A percentile compares a stretch with the other conserved stretches of the same genome.
These are phyloP conservation scores for Silene conica DNA, from an alignment of 148 eudicot genomes.

Conservation along the genomic window DNA sequence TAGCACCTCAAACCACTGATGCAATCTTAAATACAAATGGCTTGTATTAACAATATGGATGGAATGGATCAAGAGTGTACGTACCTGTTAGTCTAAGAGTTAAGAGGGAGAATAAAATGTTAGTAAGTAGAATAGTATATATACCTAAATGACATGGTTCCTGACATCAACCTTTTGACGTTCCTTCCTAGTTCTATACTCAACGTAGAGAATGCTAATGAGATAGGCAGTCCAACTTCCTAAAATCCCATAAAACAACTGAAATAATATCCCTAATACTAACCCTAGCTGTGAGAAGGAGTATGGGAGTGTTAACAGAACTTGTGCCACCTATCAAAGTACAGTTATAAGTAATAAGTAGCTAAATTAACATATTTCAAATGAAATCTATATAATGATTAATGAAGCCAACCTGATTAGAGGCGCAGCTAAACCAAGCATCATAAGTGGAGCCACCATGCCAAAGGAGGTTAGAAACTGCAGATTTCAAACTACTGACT, in stretches of 20 bases:
- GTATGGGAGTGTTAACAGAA: slow-evolving; percentile 85
- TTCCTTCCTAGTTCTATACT: slow-evolving; percentile 91
- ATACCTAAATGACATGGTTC: slow-evolving; percentile 93
- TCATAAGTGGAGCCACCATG: slow-evolving; percentile 95
- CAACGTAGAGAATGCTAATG: slow-evolving; percentile 80
- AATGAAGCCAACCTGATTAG: slow-evolving; percentile 61
- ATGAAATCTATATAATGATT: no score
- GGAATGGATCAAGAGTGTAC: no score
- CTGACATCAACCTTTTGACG: slow-evolving; percentile 89
- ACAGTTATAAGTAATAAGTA: no score
- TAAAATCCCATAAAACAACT: slow-evolving; percentile 74
- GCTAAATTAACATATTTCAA: no score
- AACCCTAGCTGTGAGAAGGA: slow-evolving; percentile 95
- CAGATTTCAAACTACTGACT: slow-evolving; percentile 46
- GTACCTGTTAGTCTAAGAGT: no score
- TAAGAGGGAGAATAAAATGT: no score
- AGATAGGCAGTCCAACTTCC: slow-evolving; percentile 98
- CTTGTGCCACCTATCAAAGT: slow-evolving; percentile 86
- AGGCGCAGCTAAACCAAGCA: slow-evolving; percentile 98
- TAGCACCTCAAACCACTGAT: slow-evolving; percentile 92
- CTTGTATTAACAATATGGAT: no score
- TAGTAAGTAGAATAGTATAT: no score
- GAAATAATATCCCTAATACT: slow-evolving; percentile 72
- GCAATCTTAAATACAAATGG: no score
- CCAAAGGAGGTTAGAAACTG: slow-evolving; percentile 70